Evolutionary conservation across 495 filamentous ascomycete species (phyloP), one percentile per base, ranked within the genome.

Genomic region (Elasticomyces elasticus): DNA sequence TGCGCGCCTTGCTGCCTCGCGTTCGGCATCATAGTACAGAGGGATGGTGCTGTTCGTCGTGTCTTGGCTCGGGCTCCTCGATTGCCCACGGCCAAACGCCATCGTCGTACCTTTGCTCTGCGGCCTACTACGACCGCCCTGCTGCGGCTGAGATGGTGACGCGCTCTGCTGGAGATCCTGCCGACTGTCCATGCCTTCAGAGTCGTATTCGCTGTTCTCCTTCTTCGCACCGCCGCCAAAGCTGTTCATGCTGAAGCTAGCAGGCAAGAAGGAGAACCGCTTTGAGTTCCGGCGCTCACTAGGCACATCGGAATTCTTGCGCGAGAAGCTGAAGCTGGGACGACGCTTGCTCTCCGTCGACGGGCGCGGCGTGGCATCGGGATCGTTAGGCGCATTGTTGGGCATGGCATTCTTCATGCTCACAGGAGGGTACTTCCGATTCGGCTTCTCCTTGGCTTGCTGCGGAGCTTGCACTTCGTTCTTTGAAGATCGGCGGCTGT

Each of bases 341-440:
- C 88, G 88, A 23, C 86, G 81, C 24, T 83, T 76, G 5, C 86
- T 94, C 61, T 95, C 90, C 67, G 85, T 83, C 3, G 87, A 94
- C 33, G 77, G 74, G 40, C 91, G 77, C 7, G 84, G 77, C 72
- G 71, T 9, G 78, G 74, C 42, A 76, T 79, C 57, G 80, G 79
- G 86, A 87, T 90, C 45, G 40, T 10, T 10, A 2, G 24, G 3
- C 45, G 17, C 20, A 52, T 81, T 27, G 86, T 86, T 28, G 85
- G 88, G 64, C 84, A 90, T 51, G 61, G 53, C 59, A 61, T 65
- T 56, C 44, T 60, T 37, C 65, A 67, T 67, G 56, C 63, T 67
- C 22, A 56, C 52, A 2, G 65, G 65, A 13, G 65, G 65, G 46
- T 67, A 64, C 4, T 27, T 55, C 15, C 56, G 38, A 27, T 62